phyloP scores from a whole-genome alignment of 2,329 filamentous ascomycete genomes.

The Scopulariopsis brevicaulis region DNA sequence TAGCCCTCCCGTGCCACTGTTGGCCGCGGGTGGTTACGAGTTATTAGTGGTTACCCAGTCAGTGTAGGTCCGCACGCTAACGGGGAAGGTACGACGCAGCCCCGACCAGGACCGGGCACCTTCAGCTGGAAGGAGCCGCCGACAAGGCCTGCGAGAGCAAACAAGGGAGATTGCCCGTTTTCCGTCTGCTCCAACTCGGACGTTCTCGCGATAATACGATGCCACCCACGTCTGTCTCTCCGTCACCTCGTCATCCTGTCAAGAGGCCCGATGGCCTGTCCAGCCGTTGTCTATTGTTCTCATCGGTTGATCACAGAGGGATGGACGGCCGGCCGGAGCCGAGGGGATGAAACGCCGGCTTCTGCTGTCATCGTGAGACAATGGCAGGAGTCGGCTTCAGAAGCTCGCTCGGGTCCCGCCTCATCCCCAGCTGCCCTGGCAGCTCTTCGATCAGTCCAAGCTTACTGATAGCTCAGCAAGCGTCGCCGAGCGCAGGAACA shows the following conservation, averaged over 20 bases:
- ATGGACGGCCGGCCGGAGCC: neutral
- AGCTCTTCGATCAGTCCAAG: too few species aligned
- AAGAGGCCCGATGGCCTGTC: neutral
- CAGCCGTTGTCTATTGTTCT: too few species aligned
- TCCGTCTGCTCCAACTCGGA: neutral
- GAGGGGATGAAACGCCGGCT: neutral
- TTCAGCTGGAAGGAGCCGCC: neutral
- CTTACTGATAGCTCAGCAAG: too few species aligned
- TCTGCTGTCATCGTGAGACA: neutral
- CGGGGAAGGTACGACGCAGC: neutral
- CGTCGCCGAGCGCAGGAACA: too few species aligned
- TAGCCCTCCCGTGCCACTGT: neutral
- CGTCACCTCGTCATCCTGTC: neutral
- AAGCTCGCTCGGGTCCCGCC: neutral
- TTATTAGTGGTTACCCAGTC: neutral
- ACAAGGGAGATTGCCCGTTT: neutral
- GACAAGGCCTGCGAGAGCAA: neutral
- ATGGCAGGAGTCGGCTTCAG: neutral
- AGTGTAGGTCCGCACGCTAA: too few species aligned
- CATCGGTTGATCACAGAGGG: neutral
- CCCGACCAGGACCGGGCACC: neutral
- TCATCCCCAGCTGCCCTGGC: neutral
- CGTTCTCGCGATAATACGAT: neutral
- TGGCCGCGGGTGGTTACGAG: neutral
- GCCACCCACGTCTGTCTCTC: neutral